A percentile compares a stretch with the other conserved stretches of the same genome.
Conservation (phyloP, 257 asterid genomes). For the Nicotiana tomentosiformis region DNA sequence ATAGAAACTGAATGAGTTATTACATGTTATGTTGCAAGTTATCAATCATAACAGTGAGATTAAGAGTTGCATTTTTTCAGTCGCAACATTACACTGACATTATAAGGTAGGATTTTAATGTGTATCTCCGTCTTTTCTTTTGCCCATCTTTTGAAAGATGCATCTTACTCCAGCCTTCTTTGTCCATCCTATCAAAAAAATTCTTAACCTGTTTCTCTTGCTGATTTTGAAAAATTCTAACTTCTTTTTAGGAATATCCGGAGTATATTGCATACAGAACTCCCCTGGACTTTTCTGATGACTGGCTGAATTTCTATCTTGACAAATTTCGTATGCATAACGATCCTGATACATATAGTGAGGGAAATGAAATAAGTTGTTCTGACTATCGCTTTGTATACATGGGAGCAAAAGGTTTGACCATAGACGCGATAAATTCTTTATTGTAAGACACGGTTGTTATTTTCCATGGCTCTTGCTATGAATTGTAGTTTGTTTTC, state of each 20-base stretch:
- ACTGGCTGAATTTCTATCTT: slow-evolving; percentile 94
- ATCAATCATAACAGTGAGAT: neutral
- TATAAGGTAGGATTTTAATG: neutral
- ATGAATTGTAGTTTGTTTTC: neutral
- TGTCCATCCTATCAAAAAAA: neutral
- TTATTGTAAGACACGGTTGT: slow-evolving; percentile 14
- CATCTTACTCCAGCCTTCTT: neutral
- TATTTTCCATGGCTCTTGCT: neutral
- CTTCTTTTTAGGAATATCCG: slow-evolving; percentile 74
- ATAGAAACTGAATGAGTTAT: neutral
- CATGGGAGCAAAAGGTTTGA: slow-evolving; percentile 92
- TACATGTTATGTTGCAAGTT: neutral
- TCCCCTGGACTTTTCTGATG: slow-evolving; percentile 70
- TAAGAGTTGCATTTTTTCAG: neutral
- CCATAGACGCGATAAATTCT: slow-evolving; percentile 15
- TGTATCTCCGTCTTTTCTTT: neutral
- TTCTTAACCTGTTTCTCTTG: neutral
- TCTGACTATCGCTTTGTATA: slow-evolving; percentile 97
- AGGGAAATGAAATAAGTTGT: slow-evolving; percentile 63
- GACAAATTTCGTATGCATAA: slow-evolving; percentile 73
- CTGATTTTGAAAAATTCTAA: neutral
- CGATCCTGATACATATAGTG: slow-evolving; percentile 41
- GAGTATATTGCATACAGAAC: slow-evolving; percentile 72
- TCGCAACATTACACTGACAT: neutral
- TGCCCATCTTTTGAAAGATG: neutral